Base-by-base conservation (phyloP, 2,329 filamentous ascomycete species). In the Diplodia sapinea region DNA sequence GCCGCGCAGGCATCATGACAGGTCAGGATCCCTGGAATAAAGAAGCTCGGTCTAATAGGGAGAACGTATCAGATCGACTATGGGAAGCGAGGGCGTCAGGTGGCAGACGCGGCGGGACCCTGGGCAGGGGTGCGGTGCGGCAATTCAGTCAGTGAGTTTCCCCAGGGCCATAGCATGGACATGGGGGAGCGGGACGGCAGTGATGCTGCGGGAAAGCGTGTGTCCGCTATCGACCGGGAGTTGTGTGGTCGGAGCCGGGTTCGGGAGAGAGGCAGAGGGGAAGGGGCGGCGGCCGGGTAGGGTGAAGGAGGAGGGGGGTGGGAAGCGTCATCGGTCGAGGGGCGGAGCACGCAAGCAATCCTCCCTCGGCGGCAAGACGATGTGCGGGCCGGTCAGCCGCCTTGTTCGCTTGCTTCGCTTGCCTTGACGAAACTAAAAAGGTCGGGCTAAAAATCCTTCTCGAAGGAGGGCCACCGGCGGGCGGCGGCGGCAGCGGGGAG, bases 261-360 rank as follows among this genome's bases (percentile, higher is more conserved):
- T 20, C 23, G 52, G 29, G 26, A 20, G n/a, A 36, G 26, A 20
- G 11, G 7, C 20, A 23, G 20, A 47, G 20, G 31, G 26, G 54
- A 33, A 29, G 40, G 8, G 43, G 17, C 40, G 40, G 40, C 40
- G 15, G 5, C 40, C 40, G 40, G 40, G 40, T 17, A 26, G 23
- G 23, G 23, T 26, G 23, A 26, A 26, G 40, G 31, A 33, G 5
- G 31, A 33, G 7, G 15, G 40, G 6, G 40, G 36, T 4, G 36
- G 36, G 13, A 17, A 43, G 40, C 40, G 40, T 43, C 40, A 43
- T 43, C 40, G 40, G 17, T 2, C 23, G 23, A 26, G 40, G 15
- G 15, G 43, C 43, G 43, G 38, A 47, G 50, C 50, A 52, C 50
- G 50, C 50, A 52, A 52, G 50, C 43, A 47, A 47, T 47, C n/a